Base-by-base conservation (phyloP, 768 basidiomycete species). In the Podaxis sp. region DNA sequence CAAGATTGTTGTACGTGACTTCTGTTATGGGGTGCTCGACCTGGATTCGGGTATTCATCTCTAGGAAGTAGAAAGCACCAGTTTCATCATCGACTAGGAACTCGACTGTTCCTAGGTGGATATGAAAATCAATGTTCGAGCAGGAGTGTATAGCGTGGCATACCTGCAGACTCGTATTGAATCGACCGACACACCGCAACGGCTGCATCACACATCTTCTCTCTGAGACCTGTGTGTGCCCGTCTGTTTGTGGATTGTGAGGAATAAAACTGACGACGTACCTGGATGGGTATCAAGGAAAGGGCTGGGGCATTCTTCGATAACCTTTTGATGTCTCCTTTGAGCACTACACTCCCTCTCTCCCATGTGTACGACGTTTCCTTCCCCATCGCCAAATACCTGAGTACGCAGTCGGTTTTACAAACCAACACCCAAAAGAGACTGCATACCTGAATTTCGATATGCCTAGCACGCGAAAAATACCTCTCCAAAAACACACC, bases 341-440 rank as follows among this genome's bases (percentile, higher is more conserved):
- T 90, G 88, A 7, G 87, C 71, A 51, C 84, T 87, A 64, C 88
- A 89, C 68, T 90, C 88, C 13, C 88, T 77, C 67, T 89, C 88
- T 38, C 85, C 84, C 75, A 88, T 80, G 63, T 88, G 84, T 4
- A 88, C 72, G 10, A 82, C 82, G 47, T 81, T 73, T 2, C 84
- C 84, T 0, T 69, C 42, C 0, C 87, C 88, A 67, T 90, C 82
- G 13, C 88, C 88, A 62, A 89, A 88, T 0, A 89, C 79, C 85
- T 86, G 32, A 21, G 1, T 2, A 1, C 23, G 10, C n/a, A 57
- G 27, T 6, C 27, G 5, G 5, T 28, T 5, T 28, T 28, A 5
- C 6, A 28, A 28, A 28, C 6, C 1, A 6, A 6, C 27, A 6
- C 6, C 27, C 27, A 28, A 28, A 28, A 28, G 27, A 6, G 6